These are phyloP conservation scores for Phytopythium oedochilum DNA, from an alignment of 352 stramenopile genomes.

Conservation along the genomic window DNA sequence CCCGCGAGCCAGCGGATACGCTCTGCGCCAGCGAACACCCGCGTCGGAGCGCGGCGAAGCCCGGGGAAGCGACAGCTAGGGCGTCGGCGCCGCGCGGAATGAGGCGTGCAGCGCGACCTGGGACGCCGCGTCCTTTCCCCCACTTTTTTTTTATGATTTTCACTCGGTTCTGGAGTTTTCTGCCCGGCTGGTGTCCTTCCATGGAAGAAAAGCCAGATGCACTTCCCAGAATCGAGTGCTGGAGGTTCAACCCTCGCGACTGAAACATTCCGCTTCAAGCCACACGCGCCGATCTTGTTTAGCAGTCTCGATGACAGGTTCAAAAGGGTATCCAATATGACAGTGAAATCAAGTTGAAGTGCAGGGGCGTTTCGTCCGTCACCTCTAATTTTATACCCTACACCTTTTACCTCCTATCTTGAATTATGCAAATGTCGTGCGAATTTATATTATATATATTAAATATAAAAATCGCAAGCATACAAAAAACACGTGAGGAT, in stretches of 20 bases:
- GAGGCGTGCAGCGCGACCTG: background rate
- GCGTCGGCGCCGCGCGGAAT: background rate
- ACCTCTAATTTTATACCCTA: no score
- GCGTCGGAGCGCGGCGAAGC: no score
- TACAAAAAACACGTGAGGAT: no score
- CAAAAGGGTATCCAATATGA: background rate
- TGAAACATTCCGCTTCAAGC: background rate
- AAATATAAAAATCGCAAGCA: no score
- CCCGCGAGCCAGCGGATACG: no score
- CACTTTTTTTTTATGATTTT: background rate
- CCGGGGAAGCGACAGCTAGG: no score
- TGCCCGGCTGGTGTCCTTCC: background rate
- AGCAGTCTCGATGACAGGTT: background rate
- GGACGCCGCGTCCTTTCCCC: background rate
- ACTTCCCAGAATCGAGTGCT: background rate
- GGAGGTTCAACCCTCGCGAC: background rate
- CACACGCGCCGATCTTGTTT: background rate
- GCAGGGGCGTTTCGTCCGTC: background rate
- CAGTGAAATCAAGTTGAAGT: slow-evolving; percentile 1
- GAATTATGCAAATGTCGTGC: no score
- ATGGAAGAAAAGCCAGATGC: slow-evolving; percentile 3
- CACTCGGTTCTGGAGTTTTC: background rate
- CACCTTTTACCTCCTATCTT: no score
- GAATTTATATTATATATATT: no score
- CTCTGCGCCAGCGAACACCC: no score